phyloP scores from a whole-genome alignment of 257 asterid genomes.

The Plectranthus barbatus region DNA sequence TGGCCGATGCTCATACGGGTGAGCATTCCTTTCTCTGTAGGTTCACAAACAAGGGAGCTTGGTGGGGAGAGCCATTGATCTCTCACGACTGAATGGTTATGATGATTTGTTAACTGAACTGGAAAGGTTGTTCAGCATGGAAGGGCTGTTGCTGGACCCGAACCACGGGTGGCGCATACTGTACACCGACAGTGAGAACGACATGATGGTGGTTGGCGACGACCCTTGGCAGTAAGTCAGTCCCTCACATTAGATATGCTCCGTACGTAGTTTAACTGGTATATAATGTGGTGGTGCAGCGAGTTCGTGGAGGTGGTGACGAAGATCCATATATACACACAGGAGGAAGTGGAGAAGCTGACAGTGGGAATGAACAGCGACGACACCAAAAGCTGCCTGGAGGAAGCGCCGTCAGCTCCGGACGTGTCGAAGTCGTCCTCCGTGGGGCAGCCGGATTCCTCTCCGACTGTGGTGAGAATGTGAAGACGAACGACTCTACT shows the following conservation, averaged over 20 bases:
- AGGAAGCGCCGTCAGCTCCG: slow-evolving; percentile 52
- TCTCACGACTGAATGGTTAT: slow-evolving; percentile 61
- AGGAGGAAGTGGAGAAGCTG: slow-evolving; percentile 89
- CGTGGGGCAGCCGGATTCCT: slow-evolving; percentile 61
- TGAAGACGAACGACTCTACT: slow-evolving; percentile 19
- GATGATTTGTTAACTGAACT: slow-evolving; percentile 61
- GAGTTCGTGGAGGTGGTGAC: slow-evolving; percentile 76
- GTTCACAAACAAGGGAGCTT: slow-evolving; percentile 96
- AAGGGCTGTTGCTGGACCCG: slow-evolving; percentile 69
- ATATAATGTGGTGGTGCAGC: slow-evolving; percentile 31
- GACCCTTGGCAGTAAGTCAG: slow-evolving; percentile 96
- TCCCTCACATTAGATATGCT: background rate
- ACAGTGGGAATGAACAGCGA: slow-evolving; percentile 66
- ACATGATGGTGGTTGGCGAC: slow-evolving; percentile 97
- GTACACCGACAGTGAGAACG: slow-evolving; percentile 91
- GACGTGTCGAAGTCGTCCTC: slow-evolving; percentile 76
- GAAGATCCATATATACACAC: slow-evolving; percentile 83
- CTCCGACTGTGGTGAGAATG: slow-evolving; percentile 37
- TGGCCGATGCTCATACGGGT: too few species aligned
- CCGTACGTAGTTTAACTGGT: background rate
- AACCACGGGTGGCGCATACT: slow-evolving; percentile 81
- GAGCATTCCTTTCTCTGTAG: slow-evolving; percentile 27
- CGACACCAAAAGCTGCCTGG: slow-evolving; percentile 90
- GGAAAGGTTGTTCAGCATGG: slow-evolving; percentile 84
- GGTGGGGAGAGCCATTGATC: slow-evolving; percentile 94